Evolutionary conservation across 179 eudicot species (phyloP), one percentile per base, ranked within the genome.

Genomic region (Nepenthes alata): DNA sequence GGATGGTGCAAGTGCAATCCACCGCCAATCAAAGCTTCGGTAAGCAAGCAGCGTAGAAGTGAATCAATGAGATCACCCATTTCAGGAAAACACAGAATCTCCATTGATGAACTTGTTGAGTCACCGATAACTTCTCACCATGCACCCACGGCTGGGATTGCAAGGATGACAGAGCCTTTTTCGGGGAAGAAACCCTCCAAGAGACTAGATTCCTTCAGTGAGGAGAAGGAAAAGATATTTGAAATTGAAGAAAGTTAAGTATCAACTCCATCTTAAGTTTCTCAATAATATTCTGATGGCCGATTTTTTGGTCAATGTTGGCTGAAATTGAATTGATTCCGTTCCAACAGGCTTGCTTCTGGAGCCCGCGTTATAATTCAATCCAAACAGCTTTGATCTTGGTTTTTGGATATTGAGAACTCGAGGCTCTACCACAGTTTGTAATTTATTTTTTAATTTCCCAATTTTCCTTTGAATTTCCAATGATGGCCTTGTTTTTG

Each of bases 331-430:
- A 41, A 62, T 62, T n/a, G 34, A 12, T 77, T 68, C 66, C 58
- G 67, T 77, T 60, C 66, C 59, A 72, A 78, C 96, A 91, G 97
- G 95, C 96, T 91, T 70, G 84, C 97, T 81, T 91, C 96, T 37
- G 97, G 97, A 70, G 97, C 96, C 58, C 83, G 96, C 78, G 76
- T 91, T 75, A 86, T 91, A 75, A 91, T 91, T 48, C 96, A 88
- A 67, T 85, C 97, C 16, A 81, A 74, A 63, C 79, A 74, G 66
- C 58, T 39, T 6, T 41, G 45, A 41, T 41, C 45, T 41, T 41
- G 45, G 6, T 4, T 41, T 4, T 41, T 41, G 45, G 6, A 41
- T 41, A 41, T 41, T 41, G 5, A 7, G 6, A 41, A 7, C 45
- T 4, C 45, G 6, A 41, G 45, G 45, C 5, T 41, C 45, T 41